Base-by-base conservation (phyloP, 257 asterid genomes). In the Marsdenia floribunda region DNA sequence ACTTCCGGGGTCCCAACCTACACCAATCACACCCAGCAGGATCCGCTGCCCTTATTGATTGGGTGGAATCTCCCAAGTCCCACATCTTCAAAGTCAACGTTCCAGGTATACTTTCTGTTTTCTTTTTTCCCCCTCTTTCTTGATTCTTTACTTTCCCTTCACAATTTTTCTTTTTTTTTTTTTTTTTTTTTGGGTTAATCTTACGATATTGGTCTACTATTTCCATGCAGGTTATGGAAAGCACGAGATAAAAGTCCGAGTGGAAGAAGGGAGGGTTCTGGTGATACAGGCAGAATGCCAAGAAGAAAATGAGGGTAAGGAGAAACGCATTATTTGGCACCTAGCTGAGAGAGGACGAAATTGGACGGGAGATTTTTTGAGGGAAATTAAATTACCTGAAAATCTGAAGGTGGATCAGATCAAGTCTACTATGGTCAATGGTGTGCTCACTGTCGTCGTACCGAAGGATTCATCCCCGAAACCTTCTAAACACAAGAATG, bases 21-120 rank as follows among this genome's bases (percentile, higher is more conserved):
- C n/a, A n/a, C n/a, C n/a, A n/a, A n/a, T n/a, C n/a, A 92, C 3
- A 49, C 91, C 0, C 63, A 83, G 50, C 75, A 84, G n/a, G n/a
- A n/a, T n/a, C n/a, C n/a, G n/a, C 82, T 85, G 85, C 67, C 54
- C 86, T 3, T 55, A 87, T 91, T 57, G 96, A 88, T 71, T 92
- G 97, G 96, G 8, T 92, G 46, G 96, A 92, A 75, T 72, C 93
- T 44, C 85, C 93, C 9, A 79, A 83, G 21, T 75, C 90, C 16
- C 97, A 90, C 82, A 81, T 90, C 86, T 88, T 92, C 90, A 90
- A 90, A 0, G n/a, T n/a, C n/a, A n/a, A n/a, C n/a, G n/a, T n/a
- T n/a, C n/a, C n/a, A n/a, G n/a, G n/a, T n/a, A n/a, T n/a, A n/a
- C n/a, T n/a, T n/a, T n/a, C n/a, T n/a, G n/a, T n/a, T n/a, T n/a